These are phyloP conservation scores for Lasiosphaeris hirsuta DNA, from an alignment of 495 filamentous ascomycete species.

Conservation along the genomic window DNA sequence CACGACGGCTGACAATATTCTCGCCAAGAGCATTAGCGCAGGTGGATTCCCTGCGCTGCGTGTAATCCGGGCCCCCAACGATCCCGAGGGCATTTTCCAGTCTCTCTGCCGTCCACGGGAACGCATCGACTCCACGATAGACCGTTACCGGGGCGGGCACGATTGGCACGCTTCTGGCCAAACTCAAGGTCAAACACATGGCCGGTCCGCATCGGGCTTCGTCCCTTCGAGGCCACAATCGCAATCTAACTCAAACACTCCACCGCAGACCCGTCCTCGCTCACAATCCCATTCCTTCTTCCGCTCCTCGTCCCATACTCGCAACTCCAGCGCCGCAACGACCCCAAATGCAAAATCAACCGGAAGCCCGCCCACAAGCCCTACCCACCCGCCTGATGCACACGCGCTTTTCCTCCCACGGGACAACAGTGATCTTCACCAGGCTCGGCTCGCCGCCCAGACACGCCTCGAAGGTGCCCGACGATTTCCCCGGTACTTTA, in stretches of 20 bases:
- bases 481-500: conserved; percentile 46
- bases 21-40: conserved; percentile 67
- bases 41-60: conserved; percentile 69
- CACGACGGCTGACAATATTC: conserved; percentile 60
- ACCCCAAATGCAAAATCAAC: too few species aligned
- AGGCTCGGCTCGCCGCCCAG: conserved; percentile 55
- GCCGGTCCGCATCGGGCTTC: conserved; percentile 14
- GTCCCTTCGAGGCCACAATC: neutral
- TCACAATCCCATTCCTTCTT: too few species aligned
- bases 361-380: conserved; percentile 15
- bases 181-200: conserved; percentile 3
- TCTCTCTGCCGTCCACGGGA: conserved; percentile 59
- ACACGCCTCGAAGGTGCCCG: conserved; percentile 54
- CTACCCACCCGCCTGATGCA: conserved; percentile 36
- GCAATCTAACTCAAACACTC: neutral
- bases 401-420: conserved; percentile 25
- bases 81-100: conserved; percentile 71
- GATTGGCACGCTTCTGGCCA: conserved; percentile 14
- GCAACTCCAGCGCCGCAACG: too few species aligned
- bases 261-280: too few species aligned
- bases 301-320: too few species aligned
- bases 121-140: conserved; percentile 31
- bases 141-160: conserved; percentile 36
- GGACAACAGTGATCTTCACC: conserved; percentile 44
- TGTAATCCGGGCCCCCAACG: conserved; percentile 66